Conservation (phyloP, 305 asterid species). For the Lippia alba region DNA sequence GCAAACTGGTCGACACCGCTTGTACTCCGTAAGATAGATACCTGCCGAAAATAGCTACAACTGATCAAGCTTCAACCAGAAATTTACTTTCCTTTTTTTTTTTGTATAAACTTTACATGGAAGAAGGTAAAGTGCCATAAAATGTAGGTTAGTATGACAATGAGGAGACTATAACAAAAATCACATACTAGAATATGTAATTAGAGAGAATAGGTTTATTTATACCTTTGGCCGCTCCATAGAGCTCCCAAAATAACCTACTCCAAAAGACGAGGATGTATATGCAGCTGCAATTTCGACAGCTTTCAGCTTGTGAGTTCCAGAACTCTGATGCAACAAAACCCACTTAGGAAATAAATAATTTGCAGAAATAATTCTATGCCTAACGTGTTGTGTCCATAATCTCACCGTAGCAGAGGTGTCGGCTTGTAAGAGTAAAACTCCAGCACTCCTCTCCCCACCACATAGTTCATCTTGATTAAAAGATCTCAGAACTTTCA, state of each 20-base stretch:
- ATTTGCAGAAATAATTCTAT: slow-evolving; percentile 8
- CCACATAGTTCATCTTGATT: slow-evolving; percentile 41
- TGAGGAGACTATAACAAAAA: slow-evolving; percentile 6
- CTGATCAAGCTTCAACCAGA: background rate
- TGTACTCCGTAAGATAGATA: slow-evolving; percentile 60
- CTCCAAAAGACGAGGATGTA: slow-evolving; percentile 85
- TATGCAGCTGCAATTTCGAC: slow-evolving; percentile 87
- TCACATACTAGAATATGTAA: background rate
- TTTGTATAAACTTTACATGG: background rate
- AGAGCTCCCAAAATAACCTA: slow-evolving; percentile 88
- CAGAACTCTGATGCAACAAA: slow-evolving; percentile 53
- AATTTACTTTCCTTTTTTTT: background rate
- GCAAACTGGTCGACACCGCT: slow-evolving; percentile 61
- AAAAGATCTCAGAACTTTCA: slow-evolving; percentile 56
- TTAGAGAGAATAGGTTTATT: slow-evolving; percentile 8
- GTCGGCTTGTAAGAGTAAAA: slow-evolving; percentile 79
- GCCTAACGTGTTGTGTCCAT: slow-evolving; percentile 4
- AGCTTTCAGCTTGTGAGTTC: slow-evolving; percentile 58
- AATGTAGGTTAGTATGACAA: background rate
- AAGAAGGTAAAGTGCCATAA: background rate
- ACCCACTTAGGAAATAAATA: background rate
- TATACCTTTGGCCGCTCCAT: slow-evolving; percentile 89
- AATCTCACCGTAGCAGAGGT: slow-evolving; percentile 55
- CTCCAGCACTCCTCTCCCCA: slow-evolving; percentile 74
- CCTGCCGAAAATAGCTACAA: slow-evolving; percentile 45